Evolutionary conservation across 2,329 filamentous ascomycete species (phyloP), one percentile per base, ranked within the genome.

Genomic region (Raffaelea deltoideospora): DNA sequence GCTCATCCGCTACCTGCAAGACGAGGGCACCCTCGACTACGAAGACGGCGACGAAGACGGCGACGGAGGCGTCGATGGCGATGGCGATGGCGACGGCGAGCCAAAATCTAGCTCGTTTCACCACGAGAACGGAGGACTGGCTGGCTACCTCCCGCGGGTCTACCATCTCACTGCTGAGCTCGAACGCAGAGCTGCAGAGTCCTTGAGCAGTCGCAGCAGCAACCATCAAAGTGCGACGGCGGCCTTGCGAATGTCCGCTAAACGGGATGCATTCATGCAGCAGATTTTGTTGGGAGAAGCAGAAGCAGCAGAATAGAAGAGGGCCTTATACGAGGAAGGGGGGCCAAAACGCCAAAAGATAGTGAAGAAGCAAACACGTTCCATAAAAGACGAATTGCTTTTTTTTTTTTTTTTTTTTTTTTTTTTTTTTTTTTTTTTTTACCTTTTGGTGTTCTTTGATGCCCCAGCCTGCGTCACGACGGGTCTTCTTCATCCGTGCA

Each of bases 111-210:
- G n/a, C n/a, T n/a, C n/a, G n/a, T n/a, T n/a, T n/a, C n/a, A n/a
- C n/a, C 18, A 30, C 21, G 32, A 43, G 2, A 7, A 37, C 21
- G 38, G 37, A 6, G 28, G 26, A 5, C 34, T 52, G 31, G 42
- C 30, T 10, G 50, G 52, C 37, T 52, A 52, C 35, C 35, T 47
- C 13, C 42, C 38, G 9, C 45, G 43, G 26, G 47, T 43, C 2
- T 48, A 47, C 34, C 43, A 44, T 17, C 37, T 52, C 24, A 47
- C 44, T 9, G 45, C 44, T 13, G 40, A 47, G 10, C 45, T 51
- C 15, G 33, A 15, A 15, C 33, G n/a, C 13, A n/a, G 24, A n/a
- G 32, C 32, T 5, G 21, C 21, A 5, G 23, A n/a, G n/a, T n/a
- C n/a, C n/a, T n/a, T n/a, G n/a, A n/a, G n/a, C n/a, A n/a, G n/a